Percentiles rank a stretch among this genome's conserved stretches.
These are phyloP conservation scores for Moricandia moricandioides DNA, from an alignment of 345 rosid species.

Conservation along the genomic window DNA sequence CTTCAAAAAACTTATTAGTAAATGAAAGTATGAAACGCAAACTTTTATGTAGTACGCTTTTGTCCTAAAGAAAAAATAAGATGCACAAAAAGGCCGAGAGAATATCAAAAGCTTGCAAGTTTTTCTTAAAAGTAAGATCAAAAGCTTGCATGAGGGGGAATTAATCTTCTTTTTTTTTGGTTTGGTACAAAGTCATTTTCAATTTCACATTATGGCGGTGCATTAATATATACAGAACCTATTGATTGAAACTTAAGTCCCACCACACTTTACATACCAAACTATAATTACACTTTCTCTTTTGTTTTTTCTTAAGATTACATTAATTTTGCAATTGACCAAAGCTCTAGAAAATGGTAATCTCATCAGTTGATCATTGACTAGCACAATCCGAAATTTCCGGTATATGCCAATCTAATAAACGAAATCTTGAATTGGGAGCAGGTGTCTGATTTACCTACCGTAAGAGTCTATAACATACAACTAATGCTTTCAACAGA, in stretches of 20 bases:
- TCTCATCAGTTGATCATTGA: not conserved
- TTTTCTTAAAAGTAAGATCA: not conserved
- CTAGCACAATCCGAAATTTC: not conserved
- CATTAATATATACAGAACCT: slow-evolving; percentile 14
- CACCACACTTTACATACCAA: slow-evolving; percentile 17
- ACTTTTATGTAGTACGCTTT: not conserved
- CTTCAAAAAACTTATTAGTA: not conserved
- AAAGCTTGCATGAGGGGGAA: slow-evolving; percentile 21
- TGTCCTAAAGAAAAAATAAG: not conserved
- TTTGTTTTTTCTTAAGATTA: not conserved
- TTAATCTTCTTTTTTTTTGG: not conserved
- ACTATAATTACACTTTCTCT: not conserved
- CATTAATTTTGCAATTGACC: not conserved
- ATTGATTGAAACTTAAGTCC: slow-evolving; percentile 31
- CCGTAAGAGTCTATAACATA: not conserved
- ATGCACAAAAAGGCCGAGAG: not conserved
- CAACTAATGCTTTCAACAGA: not conserved
- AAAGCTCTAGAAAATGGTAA: not conserved
- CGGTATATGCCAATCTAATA: not conserved
- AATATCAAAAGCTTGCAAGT: not conserved
- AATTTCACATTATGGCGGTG: slow-evolving; percentile 11
- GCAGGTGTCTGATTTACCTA: not conserved
- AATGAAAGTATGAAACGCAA: not conserved
- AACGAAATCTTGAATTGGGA: not conserved
- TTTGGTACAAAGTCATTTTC: slow-evolving; percentile 31